These are phyloP conservation scores for Nidula microcarpa DNA, from an alignment of 768 basidiomycete genomes.

Conservation along the genomic window DNA sequence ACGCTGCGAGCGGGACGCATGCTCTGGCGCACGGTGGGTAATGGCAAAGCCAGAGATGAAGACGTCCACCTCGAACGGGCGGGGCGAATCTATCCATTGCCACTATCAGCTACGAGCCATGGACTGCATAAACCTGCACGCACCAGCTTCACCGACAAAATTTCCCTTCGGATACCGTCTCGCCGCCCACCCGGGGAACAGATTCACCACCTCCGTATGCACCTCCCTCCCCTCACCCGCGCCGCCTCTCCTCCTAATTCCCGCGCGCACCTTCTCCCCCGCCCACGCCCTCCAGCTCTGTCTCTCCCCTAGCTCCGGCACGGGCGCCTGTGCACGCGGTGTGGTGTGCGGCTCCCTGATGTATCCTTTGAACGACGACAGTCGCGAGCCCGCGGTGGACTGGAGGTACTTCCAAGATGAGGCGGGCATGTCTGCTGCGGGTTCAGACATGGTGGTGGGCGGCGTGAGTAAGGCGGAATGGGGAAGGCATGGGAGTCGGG, in stretches of 20 bases:
- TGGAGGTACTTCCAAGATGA: neutral
- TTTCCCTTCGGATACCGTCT: conserved; percentile 34
- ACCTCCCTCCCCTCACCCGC: conserved; percentile 7
- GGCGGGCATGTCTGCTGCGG: neutral
- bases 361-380: neutral
- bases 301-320: too few species aligned
- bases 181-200: conserved; percentile 85
- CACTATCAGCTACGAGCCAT: neutral
- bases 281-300: conserved; percentile 66
- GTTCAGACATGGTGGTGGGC: neutral
- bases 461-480: too few species aligned
- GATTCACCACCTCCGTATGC: conserved; percentile 16
- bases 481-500: too few species aligned
- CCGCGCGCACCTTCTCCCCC: conserved; percentile 45
- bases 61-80: conserved; percentile 65
- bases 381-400: neutral
- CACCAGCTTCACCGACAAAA: conserved; percentile 1
- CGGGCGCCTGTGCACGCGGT: conserved; percentile 5
- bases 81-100: conserved; percentile 10
- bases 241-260: conserved; percentile 15
- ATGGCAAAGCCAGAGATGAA: conserved; percentile 78
- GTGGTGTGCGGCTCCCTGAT: neutral
- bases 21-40: conserved; percentile 52
- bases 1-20: conserved; percentile 68
- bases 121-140: neutral